These are phyloP conservation scores for Tulasnella sp. DNA, from an alignment of 768 basidiomycete genomes.

Conservation along the genomic window DNA sequence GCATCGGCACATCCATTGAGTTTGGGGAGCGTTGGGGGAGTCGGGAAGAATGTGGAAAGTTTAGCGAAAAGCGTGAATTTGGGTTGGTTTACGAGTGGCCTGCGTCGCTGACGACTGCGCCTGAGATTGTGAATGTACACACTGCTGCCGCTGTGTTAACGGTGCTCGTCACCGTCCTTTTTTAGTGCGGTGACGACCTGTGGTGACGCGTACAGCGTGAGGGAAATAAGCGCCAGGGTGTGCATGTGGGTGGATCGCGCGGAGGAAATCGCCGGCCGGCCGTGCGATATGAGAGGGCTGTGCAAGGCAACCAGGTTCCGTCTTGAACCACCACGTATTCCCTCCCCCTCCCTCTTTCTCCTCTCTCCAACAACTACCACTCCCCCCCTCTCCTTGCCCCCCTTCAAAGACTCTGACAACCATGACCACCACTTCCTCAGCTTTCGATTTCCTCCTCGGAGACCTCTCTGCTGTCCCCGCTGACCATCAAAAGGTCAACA, in stretches of 20 bases:
- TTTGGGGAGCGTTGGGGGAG: slow-evolving; percentile 38
- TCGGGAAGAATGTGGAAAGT: background rate
- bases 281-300: background rate
- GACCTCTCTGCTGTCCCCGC: background rate
- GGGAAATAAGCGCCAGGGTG: background rate
- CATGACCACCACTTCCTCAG: slow-evolving; percentile 1
- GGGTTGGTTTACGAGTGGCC: background rate
- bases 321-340: slow-evolving; percentile 9
- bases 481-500: background rate
- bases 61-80: slow-evolving; percentile 11
- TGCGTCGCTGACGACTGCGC: background rate
- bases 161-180: background rate
- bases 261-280: background rate
- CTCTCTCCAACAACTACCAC: background rate
- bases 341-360: background rate
- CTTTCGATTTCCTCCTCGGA: slow-evolving; percentile 18
- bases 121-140: background rate
- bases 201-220: background rate
- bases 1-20: slow-evolving; percentile 76
- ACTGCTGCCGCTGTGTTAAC: background rate
- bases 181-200: background rate
- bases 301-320: background rate
- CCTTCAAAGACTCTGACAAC: slow-evolving; percentile 11
- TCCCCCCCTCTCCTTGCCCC: background rate
- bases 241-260: background rate